A percentile compares a stretch with the other conserved stretches of the same genome.
These are phyloP conservation scores for Starmerella ratchasimensis DNA, from an alignment of 805 yeast genomes.

Conservation along the genomic window DNA sequence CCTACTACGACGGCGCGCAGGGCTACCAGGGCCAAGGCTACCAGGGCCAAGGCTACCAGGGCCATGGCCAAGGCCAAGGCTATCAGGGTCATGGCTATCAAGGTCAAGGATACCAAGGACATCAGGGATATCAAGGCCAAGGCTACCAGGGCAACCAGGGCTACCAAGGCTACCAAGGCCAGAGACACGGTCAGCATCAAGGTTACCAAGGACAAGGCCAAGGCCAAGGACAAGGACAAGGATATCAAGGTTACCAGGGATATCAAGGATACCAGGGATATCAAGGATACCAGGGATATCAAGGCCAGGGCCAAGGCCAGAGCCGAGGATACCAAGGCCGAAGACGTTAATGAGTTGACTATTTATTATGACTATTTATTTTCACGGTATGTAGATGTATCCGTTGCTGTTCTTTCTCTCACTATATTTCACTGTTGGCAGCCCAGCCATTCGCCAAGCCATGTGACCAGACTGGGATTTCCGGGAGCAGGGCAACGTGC, in stretches of 20 bases:
- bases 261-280: conserved; percentile 10
- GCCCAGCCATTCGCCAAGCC: too few relatives aligned
- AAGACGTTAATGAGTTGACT: too few relatives aligned
- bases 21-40: conserved; percentile 18
- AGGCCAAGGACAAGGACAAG: conserved; percentile 3
- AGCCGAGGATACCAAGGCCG: conserved; percentile 10
- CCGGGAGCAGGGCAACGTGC: too few relatives aligned
- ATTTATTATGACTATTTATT: too few relatives aligned
- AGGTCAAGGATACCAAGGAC: conserved; percentile 13
- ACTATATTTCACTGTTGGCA: too few relatives aligned
- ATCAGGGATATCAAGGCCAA: conserved; percentile 18
- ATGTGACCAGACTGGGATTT: too few relatives aligned
- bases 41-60: conserved; percentile 13
- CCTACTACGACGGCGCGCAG: conserved; percentile 16
- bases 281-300: conserved; percentile 18
- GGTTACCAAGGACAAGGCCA: conserved; percentile 9
- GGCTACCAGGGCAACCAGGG: conserved; percentile 14
- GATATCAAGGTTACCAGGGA: conserved; percentile 2
- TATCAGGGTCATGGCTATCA: conserved; percentile 1
- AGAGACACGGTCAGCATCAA: conserved; percentile 15
- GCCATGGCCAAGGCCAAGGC: conserved; percentile 10
- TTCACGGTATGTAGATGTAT: too few relatives aligned
- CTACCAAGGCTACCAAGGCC: conserved; percentile 11
- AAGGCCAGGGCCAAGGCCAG: conserved; percentile 15
- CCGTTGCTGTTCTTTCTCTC: too few relatives aligned